Percentiles rank a stretch among this genome's conserved stretches.
Conservation (phyloP, 1,284 basidiomycete genomes). For the Psilocybe mexicana region DNA sequence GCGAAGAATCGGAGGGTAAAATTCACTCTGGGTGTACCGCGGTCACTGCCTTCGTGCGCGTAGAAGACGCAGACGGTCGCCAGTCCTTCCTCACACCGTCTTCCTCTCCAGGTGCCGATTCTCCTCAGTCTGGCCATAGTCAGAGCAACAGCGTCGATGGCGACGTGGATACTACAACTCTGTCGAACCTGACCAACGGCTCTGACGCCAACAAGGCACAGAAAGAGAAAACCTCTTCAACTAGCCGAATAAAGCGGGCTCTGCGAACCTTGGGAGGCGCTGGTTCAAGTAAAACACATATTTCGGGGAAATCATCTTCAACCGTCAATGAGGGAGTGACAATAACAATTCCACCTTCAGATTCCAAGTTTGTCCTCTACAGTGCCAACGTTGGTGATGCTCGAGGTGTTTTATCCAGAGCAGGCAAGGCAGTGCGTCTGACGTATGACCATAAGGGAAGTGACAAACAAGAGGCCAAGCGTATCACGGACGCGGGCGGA, state of each 20-base stretch:
- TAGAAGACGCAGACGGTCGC: constrained; percentile 77
- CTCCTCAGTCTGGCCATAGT: constrained; percentile 35
- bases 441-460: constrained; percentile 99
- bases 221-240: constrained; percentile 43
- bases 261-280: constrained; percentile 51
- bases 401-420: constrained; percentile 85
- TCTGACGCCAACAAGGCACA: constrained; percentile 34
- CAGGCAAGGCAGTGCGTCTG: constrained; percentile 87
- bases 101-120: constrained; percentile 32
- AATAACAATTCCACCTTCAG: constrained; percentile 48
- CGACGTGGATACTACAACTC: constrained; percentile 22
- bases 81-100: constrained; percentile 58
- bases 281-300: constrained; percentile 35
- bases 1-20: constrained; percentile 82
- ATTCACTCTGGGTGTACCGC: constrained; percentile 98
- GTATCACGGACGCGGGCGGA: constrained; percentile 96
- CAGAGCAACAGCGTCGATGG: constrained; percentile 36
- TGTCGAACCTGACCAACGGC: constrained; percentile 9
- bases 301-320: constrained; percentile 41
- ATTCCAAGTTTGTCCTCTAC: constrained; percentile 79
- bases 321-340: constrained; percentile 29
- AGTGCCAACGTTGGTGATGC: constrained; percentile 97
- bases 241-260: constrained; percentile 57
- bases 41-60: constrained; percentile 95
- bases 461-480: constrained; percentile 95